Conservation (phyloP, 2,329 filamentous ascomycete species). For the Alternaria dauci region DNA sequence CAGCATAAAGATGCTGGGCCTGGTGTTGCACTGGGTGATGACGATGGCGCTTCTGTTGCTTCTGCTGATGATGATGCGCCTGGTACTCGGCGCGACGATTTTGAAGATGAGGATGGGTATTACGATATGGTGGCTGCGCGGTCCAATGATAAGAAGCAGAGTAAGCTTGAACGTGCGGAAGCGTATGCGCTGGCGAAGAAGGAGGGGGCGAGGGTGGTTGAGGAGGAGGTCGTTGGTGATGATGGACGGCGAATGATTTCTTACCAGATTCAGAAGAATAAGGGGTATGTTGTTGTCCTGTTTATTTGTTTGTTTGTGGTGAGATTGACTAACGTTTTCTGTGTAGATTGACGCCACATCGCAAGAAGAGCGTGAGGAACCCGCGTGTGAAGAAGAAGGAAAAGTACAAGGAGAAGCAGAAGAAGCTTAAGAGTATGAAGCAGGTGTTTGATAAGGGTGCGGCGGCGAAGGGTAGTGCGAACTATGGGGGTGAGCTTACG, state of each 20-base stretch:
- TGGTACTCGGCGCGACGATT: constrained; percentile 48
- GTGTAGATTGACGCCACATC: constrained; percentile 72
- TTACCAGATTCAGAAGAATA: constrained; percentile 97
- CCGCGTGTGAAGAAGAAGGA: constrained; percentile 97
- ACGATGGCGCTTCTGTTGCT: constrained; percentile 71
- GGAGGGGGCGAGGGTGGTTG: constrained; percentile 68
- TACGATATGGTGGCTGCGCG: constrained; percentile 85
- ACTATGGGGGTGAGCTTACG: constrained; percentile 87
- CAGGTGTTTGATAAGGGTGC: constrained; percentile 75
- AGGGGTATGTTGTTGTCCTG: constrained; percentile 62
- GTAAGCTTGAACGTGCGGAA: constrained; percentile 73
- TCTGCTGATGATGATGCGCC: constrained; percentile 69
- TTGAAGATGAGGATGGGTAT: constrained; percentile 73
- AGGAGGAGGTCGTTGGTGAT: constrained; percentile 73
- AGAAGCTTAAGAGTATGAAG: constrained; percentile 91
- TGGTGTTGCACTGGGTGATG: constrained; percentile 71
- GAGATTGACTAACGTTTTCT: not conserved
- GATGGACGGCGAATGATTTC: constrained; percentile 93
- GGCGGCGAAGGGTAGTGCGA: constrained; percentile 71
- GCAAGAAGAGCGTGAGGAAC: constrained; percentile 94
- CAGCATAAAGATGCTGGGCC: constrained; percentile 63
- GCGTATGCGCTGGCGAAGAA: constrained; percentile 64
- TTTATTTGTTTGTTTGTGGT: not conserved
- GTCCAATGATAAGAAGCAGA: constrained; percentile 72
- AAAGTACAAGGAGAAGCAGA: constrained; percentile 96